Conservation (phyloP, 2,329 filamentous ascomycete species). For the Pseudogymnoascus sp. region DNA sequence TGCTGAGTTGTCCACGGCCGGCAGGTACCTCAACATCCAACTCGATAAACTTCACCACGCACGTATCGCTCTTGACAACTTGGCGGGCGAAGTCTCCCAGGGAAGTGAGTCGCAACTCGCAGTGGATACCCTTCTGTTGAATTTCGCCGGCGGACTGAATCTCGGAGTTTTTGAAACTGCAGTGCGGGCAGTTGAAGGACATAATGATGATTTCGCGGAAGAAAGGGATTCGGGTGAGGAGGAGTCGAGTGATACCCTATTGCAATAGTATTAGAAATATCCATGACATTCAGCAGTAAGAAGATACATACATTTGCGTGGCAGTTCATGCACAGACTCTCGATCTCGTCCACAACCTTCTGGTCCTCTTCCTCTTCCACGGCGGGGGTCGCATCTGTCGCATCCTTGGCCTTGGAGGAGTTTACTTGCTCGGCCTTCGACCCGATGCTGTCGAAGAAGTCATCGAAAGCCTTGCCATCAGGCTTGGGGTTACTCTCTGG, state of each 20-base stretch:
- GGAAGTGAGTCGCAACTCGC: constrained; percentile 69
- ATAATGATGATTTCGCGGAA: constrained; percentile 97
- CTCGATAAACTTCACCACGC: constrained; percentile 79
- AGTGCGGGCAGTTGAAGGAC: constrained; percentile 91
- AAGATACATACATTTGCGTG: constrained; percentile 56
- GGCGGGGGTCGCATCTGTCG: constrained; percentile 9
- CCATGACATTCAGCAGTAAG: constrained; percentile 6
- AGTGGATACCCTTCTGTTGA: constrained; percentile 79
- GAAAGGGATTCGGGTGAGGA: constrained; percentile 89
- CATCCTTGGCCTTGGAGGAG: constrained; percentile 28
- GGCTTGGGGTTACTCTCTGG: constrained; percentile 33
- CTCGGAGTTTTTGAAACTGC: constrained; percentile 83
- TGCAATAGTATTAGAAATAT: background rate
- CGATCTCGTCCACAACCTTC: constrained; percentile 58
- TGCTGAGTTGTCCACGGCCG: constrained; percentile 85
- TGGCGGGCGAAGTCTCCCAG: constrained; percentile 73
- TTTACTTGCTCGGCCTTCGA: constrained; percentile 43
- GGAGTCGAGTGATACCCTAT: constrained; percentile 74
- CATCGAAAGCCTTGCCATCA: constrained; percentile 39
- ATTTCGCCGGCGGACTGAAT: constrained; percentile 89
- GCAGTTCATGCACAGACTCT: constrained; percentile 84
- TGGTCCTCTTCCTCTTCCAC: constrained; percentile 38
- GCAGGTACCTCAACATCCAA: constrained; percentile 89
- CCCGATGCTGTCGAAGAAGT: constrained; percentile 58
- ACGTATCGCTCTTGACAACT: constrained; percentile 86